Conservation (phyloP, 345 rosid genomes). For the Raphanus sativus region DNA sequence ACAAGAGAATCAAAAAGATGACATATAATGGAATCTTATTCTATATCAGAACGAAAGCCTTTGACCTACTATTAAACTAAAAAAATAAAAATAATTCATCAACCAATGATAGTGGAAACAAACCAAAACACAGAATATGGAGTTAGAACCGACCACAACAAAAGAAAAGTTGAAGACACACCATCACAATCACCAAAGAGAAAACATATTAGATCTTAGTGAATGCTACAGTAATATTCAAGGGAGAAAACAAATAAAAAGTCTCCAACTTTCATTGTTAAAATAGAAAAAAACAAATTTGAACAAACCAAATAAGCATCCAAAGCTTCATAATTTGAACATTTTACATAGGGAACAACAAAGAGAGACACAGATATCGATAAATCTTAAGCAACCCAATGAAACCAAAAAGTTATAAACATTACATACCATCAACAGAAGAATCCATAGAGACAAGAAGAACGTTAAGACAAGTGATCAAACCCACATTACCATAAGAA, state of each 20-base stretch:
- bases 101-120: constrained; percentile 30
- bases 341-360: constrained; percentile 6
- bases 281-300: constrained; percentile 9
- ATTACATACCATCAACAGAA: constrained; percentile 32
- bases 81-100: background rate
- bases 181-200: constrained; percentile 18
- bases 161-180: constrained; percentile 19
- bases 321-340: constrained; percentile 26
- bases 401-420: constrained; percentile 14
- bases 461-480: constrained; percentile 26
- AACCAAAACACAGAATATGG: constrained; percentile 24
- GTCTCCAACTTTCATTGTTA: constrained; percentile 12
- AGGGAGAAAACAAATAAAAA: constrained; percentile 7
- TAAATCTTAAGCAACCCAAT: constrained; percentile 30
- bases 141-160: constrained; percentile 26
- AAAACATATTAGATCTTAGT: constrained; percentile 9
- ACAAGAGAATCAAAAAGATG: constrained; percentile 18
- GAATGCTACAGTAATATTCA: background rate
- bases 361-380: constrained; percentile 29
- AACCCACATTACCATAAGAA: constrained; percentile 30
- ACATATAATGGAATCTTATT: constrained; percentile 32
- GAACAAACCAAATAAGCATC: constrained; percentile 25
- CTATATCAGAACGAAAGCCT: constrained; percentile 17
- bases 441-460: constrained; percentile 29
- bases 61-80: constrained; percentile 13